Evolutionary conservation across 306 rosid genomes (phyloP), one percentile per base, ranked within the genome.

Genomic region (Ochetophila trinervis): DNA sequence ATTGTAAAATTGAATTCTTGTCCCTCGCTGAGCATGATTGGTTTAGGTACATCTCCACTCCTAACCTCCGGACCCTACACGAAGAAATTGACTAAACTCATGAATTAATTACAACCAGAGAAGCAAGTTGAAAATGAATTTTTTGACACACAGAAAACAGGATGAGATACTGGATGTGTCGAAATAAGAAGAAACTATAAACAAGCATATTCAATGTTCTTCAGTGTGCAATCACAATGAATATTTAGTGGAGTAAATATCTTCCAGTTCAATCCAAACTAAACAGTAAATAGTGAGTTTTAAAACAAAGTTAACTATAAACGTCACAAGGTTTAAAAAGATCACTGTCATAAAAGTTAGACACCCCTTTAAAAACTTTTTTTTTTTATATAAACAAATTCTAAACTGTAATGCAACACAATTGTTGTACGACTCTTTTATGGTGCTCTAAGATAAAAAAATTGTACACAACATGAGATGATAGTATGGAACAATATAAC

Each of bases 1-100:
- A 84, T 89, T 63, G 97, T 93, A 83, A 93, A 93, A 84, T 78
- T 87, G 73, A 89, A 87, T 34, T 85, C 81, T 49, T 89, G 91
- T 8, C 94, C 97, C 72, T 89, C 90, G 65, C 76, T 58, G 2
- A 93, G 97, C 52, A 77, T 35, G 74, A 93, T 76, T 35, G 97
- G 91, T 65, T 73, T 67, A 44, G 94, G 82, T 21, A 93, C 84
- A 84, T 93, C 98, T 60, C 97, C 97, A 64, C 98, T 84, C 74
- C 98, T 83, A 72, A 93, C 98, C 80, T 93, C 98, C 64, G 98
- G 98, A 73, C 98, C 98, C 98, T 93, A 79, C 71, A 44, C 23
- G 77, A 83, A 78, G 76, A 66, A 71, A 62, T 37, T 54, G 62
- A 66, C 34, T 8, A 51, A 37, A 35, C 34, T 42, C 23, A 70